Base-by-base conservation (phyloP, 768 basidiomycete species). In the Psilocybe azurescens region DNA sequence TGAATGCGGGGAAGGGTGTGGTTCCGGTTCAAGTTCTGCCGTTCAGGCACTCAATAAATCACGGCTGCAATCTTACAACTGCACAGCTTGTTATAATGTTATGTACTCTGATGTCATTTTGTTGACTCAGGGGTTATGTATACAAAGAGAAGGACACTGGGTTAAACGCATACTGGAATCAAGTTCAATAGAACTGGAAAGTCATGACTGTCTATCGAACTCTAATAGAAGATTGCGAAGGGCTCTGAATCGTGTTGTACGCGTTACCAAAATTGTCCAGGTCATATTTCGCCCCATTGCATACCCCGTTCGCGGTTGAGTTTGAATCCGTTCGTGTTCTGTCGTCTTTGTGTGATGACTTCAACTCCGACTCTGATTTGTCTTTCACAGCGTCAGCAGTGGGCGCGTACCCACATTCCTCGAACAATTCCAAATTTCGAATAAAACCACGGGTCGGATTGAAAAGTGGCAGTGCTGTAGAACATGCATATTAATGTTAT, bases 401-500 rank as follows among this genome's bases (percentile, higher is more conserved):
- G 11, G 28, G 50, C 14, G 28, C 24, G n/a, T 52, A 52, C 16
- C 50, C 7, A 28, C 28, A 32, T 32, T 52, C 28, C 20, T 52
- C 50, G 16, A 29, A 48, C 24, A 53, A 18, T 33, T 52, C 39
- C 1, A 44, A 30, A 38, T 52, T 38, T 7, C 36, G 52, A 38
- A 54, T 59, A 16, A 53, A 53, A 36, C 32, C n/a, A 0, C 46
- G 56, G 28, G 44, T 47, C 16, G 80, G 77, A 61, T 82, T 81
- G 70, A 86, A 88, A 3, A 88, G 74, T 4, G 86, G 86, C 8
- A 87, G 75, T 8, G 78, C 86, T 84, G 29, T 11, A 11, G 2
- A 29, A 5, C 24, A 24, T 24, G 24, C 24, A 24, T 24, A 24
- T 24, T 24, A 24, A 24, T 24, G 24, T 24, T 24, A 24, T 24